A percentile compares a stretch with the other conserved stretches of the same genome.
Evolutionary conservation across 208 protist species (phyloP).

Genomic region (Trypanosoma theileri): DNA sequence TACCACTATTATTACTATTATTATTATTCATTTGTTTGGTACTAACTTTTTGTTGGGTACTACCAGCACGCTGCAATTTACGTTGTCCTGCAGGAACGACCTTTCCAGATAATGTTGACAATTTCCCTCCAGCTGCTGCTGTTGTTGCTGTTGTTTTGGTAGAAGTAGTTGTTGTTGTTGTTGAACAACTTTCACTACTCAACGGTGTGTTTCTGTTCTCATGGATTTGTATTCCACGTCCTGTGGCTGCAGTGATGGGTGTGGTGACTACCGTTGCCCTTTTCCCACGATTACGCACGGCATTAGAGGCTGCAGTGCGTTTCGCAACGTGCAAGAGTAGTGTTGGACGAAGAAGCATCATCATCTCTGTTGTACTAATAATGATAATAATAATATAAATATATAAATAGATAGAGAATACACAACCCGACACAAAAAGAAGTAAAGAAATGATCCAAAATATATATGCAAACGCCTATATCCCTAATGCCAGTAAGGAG

Average conservation of each 20-base stretch:
- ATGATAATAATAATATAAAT: background rate
- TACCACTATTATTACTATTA: constrained; percentile 2
- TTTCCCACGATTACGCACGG: constrained; percentile 1
- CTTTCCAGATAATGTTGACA: no score
- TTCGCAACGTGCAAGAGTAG: constrained; percentile 11
- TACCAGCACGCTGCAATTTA: background rate
- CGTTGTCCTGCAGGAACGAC: background rate
- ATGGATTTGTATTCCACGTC: no score
- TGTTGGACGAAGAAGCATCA: constrained; percentile 24
- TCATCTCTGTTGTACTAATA: background rate
- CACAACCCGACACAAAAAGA: no score
- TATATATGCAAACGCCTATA: no score
- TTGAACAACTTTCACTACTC: no score
- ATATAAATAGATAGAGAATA: background rate
- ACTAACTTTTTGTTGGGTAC: background rate
- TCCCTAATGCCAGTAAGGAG: no score
- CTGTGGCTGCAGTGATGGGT: background rate
- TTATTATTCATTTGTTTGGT: background rate
- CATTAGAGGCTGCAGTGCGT: constrained; percentile 12
- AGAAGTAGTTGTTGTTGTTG: no score
- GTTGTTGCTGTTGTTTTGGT: no score
- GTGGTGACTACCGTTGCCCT: constrained; percentile 7
- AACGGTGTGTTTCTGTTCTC: no score
- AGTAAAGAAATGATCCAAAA: background rate
- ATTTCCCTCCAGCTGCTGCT: no score